phyloP scores from a whole-genome alignment of 768 basidiomycete genomes.

The Suillus tomentosus region DNA sequence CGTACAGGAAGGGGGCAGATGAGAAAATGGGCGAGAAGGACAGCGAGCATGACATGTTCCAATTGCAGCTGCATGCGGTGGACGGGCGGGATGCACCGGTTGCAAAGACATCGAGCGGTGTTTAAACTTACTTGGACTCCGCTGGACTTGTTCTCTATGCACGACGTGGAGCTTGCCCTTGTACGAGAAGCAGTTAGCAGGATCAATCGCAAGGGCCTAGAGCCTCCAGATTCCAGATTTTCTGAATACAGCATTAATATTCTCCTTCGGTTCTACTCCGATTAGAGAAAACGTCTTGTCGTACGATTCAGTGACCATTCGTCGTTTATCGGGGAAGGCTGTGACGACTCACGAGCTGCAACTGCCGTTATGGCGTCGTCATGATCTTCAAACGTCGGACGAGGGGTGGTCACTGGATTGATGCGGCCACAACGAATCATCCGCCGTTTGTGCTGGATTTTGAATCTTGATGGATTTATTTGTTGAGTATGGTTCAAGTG shows the following conservation, averaged over 20 bases:
- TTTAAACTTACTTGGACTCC: too few relatives aligned
- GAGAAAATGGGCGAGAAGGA: too few relatives aligned
- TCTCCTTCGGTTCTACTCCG: not conserved
- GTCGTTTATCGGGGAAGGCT: not conserved
- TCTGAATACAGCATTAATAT: not conserved
- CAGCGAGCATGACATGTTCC: too few relatives aligned
- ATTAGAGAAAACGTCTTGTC: not conserved
- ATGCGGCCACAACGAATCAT: not conserved
- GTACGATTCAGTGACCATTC: not conserved
- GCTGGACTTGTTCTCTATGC: slow-evolving; percentile 39
- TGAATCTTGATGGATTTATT: not conserved
- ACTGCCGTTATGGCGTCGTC: not conserved
- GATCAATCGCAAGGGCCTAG: slow-evolving; percentile 32
- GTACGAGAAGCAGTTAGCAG: slow-evolving; percentile 34
- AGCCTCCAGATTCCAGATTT: too few relatives aligned
- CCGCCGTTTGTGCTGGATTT: not conserved
- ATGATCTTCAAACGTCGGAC: not conserved
- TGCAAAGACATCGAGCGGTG: too few relatives aligned
- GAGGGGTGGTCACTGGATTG: not conserved
- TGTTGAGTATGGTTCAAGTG: not conserved
- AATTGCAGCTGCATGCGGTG: too few relatives aligned
- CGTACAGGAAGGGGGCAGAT: too few relatives aligned
- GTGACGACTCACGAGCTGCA: not conserved
- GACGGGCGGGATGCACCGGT: too few relatives aligned
- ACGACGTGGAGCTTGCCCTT: slow-evolving; percentile 36